Conservation (phyloP, 768 basidiomycete genomes). For the Tricholoma saponaceum region DNA sequence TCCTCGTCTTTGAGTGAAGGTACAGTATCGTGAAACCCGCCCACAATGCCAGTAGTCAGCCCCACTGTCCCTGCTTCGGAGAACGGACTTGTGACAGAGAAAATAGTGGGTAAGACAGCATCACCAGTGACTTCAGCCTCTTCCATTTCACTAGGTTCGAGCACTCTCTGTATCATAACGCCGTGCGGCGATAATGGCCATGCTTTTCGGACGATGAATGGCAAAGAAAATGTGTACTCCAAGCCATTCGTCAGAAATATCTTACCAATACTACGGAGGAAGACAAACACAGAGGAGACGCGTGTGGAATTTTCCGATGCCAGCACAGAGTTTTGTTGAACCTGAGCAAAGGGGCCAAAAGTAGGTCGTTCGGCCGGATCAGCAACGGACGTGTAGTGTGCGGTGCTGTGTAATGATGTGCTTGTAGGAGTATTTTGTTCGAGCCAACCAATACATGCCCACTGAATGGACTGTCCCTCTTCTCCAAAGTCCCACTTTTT, state of each 20-base stretch:
- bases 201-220: slow-evolving; percentile 74
- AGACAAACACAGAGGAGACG: slow-evolving; percentile 68
- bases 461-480: slow-evolving; percentile 71
- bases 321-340: slow-evolving; percentile 34
- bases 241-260: slow-evolving; percentile 68
- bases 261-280: slow-evolving; percentile 69
- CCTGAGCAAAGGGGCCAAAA: slow-evolving; percentile 51
- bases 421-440: slow-evolving; percentile 40
- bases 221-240: slow-evolving; percentile 75
- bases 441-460: slow-evolving; percentile 74
- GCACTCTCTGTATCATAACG: slow-evolving; percentile 70
- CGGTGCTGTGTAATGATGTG: slow-evolving; percentile 22
- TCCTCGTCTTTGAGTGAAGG: slow-evolving; percentile 50
- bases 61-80: slow-evolving; percentile 72
- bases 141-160: slow-evolving; percentile 62
- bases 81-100: slow-evolving; percentile 73
- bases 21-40: slow-evolving; percentile 32
- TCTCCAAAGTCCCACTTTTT: slow-evolving; percentile 74
- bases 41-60: slow-evolving; percentile 56
- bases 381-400: slow-evolving; percentile 29
- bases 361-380: slow-evolving; percentile 33
- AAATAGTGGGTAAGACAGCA: slow-evolving; percentile 71
- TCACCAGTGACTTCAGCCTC: slow-evolving; percentile 68
- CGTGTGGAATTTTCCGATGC: slow-evolving; percentile 33
- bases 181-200: slow-evolving; percentile 81